Conservation (phyloP, 805 yeast species). For the Yarrowia hollandica region DNA sequence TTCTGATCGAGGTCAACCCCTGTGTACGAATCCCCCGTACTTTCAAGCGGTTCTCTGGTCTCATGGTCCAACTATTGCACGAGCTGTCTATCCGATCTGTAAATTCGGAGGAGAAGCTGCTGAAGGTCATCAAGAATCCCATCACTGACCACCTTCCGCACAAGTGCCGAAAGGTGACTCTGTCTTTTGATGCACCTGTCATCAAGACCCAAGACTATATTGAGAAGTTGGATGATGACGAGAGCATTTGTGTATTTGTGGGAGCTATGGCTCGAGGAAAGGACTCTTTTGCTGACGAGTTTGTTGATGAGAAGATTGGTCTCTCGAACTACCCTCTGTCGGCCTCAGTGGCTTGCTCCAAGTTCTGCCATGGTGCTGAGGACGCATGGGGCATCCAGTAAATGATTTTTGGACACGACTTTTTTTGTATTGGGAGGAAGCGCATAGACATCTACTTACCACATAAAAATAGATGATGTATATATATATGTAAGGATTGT, state of each 20-base stretch:
- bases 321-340: slow-evolving; percentile 92
- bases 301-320: slow-evolving; percentile 93
- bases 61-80: slow-evolving; percentile 95
- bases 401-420: slow-evolving; percentile 4
- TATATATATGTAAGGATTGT: too few relatives aligned
- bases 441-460: slow-evolving; percentile 24
- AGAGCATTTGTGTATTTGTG: slow-evolving; percentile 95
- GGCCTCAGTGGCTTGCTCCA: slow-evolving; percentile 97
- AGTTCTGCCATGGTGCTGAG: slow-evolving; percentile 98
- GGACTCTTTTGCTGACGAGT: slow-evolving; percentile 96
- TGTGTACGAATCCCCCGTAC: slow-evolving; percentile 97
- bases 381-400: slow-evolving; percentile 89
- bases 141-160: slow-evolving; percentile 95
- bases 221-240: slow-evolving; percentile 73
- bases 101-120: slow-evolving; percentile 88
- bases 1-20: slow-evolving; percentile 92
- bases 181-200: slow-evolving; percentile 89
- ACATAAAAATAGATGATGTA: slow-evolving; percentile 25
- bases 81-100: slow-evolving; percentile 91
- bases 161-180: slow-evolving; percentile 89
- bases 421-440: slow-evolving; percentile 1
- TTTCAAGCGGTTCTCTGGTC: slow-evolving; percentile 93
- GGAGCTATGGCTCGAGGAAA: slow-evolving; percentile 99
- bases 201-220: slow-evolving; percentile 88
- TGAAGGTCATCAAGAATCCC: slow-evolving; percentile 95